Evolutionary conservation across 2,329 filamentous ascomycete genomes (phyloP), one percentile per base, ranked within the genome.

Genomic region (Fusarium sp.): DNA sequence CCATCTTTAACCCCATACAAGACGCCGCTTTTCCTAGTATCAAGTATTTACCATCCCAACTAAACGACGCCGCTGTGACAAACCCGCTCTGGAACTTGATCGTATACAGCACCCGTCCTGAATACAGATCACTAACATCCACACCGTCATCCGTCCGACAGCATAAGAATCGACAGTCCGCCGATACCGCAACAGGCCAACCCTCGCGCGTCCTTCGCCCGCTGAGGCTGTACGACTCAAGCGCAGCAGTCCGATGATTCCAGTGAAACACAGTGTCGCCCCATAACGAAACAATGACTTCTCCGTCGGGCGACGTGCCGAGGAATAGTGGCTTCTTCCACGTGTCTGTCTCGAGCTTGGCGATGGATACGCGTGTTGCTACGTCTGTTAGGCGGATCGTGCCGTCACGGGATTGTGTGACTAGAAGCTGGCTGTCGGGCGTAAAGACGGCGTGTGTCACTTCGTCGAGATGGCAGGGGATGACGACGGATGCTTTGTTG

Each of bases 141-240:
- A 79, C 73, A 10, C 79, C 79, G 2, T 77, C 75, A 45, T 80
- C 76, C 2, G 76, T 80, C 45, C 77, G 72, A 51, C 78, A 80
- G 46, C 69, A 75, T 22, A 80, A 46, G 57, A 79, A 79, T 31
- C 75, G 67, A 33, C 78, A 79, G 59, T 80, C 78, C 0, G 72
- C 73, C 8, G 79, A 80, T n/a, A 80, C 71, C 34, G 74, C 74
- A 13, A 80, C 62, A 4, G 79, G 79, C 77, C 78, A 80, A 3
- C 79, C 79, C 62, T 80, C 78, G 31, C 67, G 69, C 8, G 47
- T 61, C 47, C 78, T 70, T 21, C 75, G 72, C 9, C 70, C 66
- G 24, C 77, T 71, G n/a, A 80, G 67, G 39, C 68, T 73, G 54
- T 78, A 80, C 17, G 66, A 76, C 55, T 76, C 75, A 49, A 80